Base-by-base conservation (phyloP, 1,139 yeast species). In the Saccharomyces hybrid region DNA sequence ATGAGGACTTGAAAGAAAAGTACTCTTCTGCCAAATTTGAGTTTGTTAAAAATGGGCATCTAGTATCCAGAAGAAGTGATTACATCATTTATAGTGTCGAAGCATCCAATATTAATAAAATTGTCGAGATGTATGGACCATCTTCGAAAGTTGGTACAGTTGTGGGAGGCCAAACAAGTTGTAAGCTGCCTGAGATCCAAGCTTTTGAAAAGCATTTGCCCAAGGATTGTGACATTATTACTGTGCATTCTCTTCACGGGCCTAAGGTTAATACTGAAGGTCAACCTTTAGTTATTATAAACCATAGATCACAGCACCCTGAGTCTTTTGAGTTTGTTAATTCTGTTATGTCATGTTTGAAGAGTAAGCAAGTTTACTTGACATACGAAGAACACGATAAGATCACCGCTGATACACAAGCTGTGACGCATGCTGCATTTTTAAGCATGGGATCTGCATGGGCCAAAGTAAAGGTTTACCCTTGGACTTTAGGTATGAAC, bases 401-500 rank as follows among this genome's bases (percentile, higher is more conserved):
- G 61, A 93, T 93, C 57, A 93, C 99, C 0, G 99, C 99, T 0
- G 99, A 93, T 69, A 95, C 98, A 3, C 99, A 93, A 70, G 99
- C 98, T 0, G 97, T 93, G 14, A 93, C 99, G 0, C 99, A 93
- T 69, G 98, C 98, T 5, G 98, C 98, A 0, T 93, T 93, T 67
- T 75, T 93, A 57, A 86, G 95, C 52, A 93, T 93, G 99, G 99
- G 99, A 1, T 83, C 85, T 8, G 99, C 99, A 2, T 93, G 99
- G 99, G 86, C 81, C 63, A 81, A 84, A 50, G 76, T 79, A 58
- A 79, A 84, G 65, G 86, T 88, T 67, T 93, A 90, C 68, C 99
- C 99, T 0, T 93, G 99, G 99, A 61, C 65, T 2, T 51, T 59
- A 8, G 67, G 65, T 25, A 55, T 57, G 5, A 62, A 64, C 47